Evolutionary conservation across 257 asterid species (phyloP), one percentile per base, ranked within the genome.

Genomic region (Perilla frutescens): DNA sequence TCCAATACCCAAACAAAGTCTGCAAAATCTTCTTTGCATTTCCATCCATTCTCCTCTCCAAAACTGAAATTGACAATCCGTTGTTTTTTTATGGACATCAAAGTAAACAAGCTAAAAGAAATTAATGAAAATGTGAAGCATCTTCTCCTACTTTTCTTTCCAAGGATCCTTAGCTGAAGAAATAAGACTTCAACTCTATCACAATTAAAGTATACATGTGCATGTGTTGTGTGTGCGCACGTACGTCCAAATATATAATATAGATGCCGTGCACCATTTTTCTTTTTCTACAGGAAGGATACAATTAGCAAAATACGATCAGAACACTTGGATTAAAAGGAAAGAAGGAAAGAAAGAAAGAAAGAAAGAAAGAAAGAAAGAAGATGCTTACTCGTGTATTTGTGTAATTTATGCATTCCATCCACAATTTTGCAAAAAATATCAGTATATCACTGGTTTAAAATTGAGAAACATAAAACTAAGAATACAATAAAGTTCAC

Each of bases 31-130:
- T 92, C 92, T 71, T 84, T 81, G 79, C 88, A 86, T 74, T 66
- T 85, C 98, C 98, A 92, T 71, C 98, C 99, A 58, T 87, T 86
- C 83, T 95, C 99, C 81, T 95, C 99, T 67, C 98, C 98, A 57
- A 61, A 95, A 72, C 98, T 95, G 87, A 75, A 62, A 71, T 73
- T 59, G 50, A 66, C 41, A 76, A 39, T 29, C 48, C 34, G 1
- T 11, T 26, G 14, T 11, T 55, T 5, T 5, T 2, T 32, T 5
- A 55, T 61, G 32, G 54, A 13, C 45, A 34, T 70, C 20, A 48
- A 64, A 31, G 29, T 54, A 58, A 45, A 43, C 12, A 39, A 61
- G 63, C 54, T 58, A 71, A 7, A 40, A 53, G 7, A 45, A 44
- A 51, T 66, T 40, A 48, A 77, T 50, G 47, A 44, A 49, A 48